Base-by-base conservation (phyloP, 805 yeast genomes). In the Alloascoidea africana region DNA sequence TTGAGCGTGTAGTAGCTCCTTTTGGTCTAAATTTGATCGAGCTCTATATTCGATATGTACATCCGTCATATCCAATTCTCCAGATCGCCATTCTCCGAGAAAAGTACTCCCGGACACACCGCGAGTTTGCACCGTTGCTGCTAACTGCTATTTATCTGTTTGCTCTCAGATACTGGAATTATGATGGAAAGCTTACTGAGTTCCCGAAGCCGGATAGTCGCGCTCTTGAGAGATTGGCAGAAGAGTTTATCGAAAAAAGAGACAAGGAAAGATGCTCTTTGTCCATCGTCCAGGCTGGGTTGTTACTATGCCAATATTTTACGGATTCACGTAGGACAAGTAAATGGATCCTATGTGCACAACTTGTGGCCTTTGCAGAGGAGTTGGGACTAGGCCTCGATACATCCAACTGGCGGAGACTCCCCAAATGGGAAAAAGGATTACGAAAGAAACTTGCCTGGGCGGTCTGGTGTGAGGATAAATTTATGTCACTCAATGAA, bases 381-480 rank as follows among this genome's bases (percentile, higher is more conserved):
- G 94, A 89, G 46, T 62, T 89, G 14, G 96, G 97, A 0, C 61
- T 89, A 6, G 94, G 95, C 0, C 63, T 84, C n/a, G 89, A 87
- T 51, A 87, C 96, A 49, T 75, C 79, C 40, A 71, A 69, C 44
- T 89, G 98, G 98, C n/a, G n/a, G n/a, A 76, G 81, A 48, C 59
- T 89, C 27, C 97, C 97, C 0, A 77, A 79, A 47, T 91, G 97
- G 97, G 98, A 89, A 52, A 66, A 94, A 37, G 94, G 94, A 3
- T 59, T 89, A 36, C 66, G 98, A 38, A 71, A 84, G 47, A 65
- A 97, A 41, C 58, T 89, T 36, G 94, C 96, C 1, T 89, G 98
- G 97, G 96, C 96, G 0, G 91, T 86, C 1, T 89, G 74, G 65
- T 63, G 81, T 37, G 94, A 86, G 54, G 96, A 86, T 50, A 85